Percentiles rank a stretch among this genome's conserved stretches.
Evolutionary conservation across 2,329 filamentous ascomycete species (phyloP).

Genomic region (Lachnellula suecica): DNA sequence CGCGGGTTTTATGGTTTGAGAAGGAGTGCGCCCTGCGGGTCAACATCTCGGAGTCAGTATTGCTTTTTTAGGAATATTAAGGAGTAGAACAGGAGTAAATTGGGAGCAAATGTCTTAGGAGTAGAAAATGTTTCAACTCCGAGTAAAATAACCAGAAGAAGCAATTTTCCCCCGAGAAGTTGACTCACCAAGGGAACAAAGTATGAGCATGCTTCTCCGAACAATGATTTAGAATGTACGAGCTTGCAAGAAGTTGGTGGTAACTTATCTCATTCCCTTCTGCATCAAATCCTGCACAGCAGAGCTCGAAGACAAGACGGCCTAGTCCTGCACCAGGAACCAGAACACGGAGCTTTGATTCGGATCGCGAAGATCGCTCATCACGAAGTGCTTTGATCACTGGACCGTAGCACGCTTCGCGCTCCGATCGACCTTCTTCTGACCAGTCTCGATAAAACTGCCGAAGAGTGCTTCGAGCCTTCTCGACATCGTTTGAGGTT

Average conservation of each 20-base stretch:
- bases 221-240: constrained; percentile 72
- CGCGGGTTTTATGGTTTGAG: constrained; percentile 76
- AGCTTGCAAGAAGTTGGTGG: constrained; percentile 88
- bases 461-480: constrained; percentile 86
- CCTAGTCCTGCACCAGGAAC: constrained; percentile 90
- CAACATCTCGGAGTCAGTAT: no score
- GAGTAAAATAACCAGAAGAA: no score
- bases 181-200: constrained; percentile 87
- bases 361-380: constrained; percentile 37
- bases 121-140: no score
- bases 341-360: constrained; percentile 53
- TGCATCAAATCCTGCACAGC: constrained; percentile 66
- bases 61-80: no score
- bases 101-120: no score
- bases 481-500: constrained; percentile 76
- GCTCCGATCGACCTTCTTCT: constrained; percentile 69
- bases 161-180: no score
- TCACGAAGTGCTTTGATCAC: constrained; percentile 64
- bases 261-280: constrained; percentile 98
- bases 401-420: constrained; percentile 74
- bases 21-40: constrained; percentile 81
- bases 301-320: constrained; percentile 85
- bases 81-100: no score
- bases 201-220: constrained; percentile 59
- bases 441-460: constrained; percentile 98